These are phyloP conservation scores for Chaetomium olivaceum DNA, from an alignment of 2,329 filamentous ascomycete species.

Conservation along the genomic window DNA sequence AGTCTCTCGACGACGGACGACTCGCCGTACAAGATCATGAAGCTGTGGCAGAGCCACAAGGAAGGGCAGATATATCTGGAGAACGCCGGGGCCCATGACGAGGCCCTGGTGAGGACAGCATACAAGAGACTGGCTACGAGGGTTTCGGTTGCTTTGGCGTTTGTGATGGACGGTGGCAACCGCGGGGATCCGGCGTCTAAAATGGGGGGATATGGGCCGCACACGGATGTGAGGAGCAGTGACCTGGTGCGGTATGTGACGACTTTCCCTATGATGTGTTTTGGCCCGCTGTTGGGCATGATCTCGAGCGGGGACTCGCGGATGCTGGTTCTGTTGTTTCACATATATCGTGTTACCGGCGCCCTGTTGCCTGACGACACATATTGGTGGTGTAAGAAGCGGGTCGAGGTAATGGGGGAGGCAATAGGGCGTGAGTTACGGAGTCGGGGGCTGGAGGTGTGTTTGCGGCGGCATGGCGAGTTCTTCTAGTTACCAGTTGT, in stretches of 20 bases:
- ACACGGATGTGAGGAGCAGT: background rate
- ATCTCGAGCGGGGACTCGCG: constrained; percentile 33
- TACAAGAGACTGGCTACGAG: constrained; percentile 29
- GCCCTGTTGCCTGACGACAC: constrained; percentile 25
- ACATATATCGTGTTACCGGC: constrained; percentile 34
- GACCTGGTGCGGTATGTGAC: constrained; percentile 36
- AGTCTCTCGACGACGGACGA: background rate
- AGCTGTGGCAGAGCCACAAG: constrained; percentile 26
- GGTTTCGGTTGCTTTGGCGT: constrained; percentile 26
- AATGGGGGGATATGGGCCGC: background rate
- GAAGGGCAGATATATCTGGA: constrained; percentile 24
- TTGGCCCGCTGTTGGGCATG: constrained; percentile 32
- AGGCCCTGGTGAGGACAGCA: constrained; percentile 21
- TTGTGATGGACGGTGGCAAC: background rate
- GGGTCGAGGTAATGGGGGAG: constrained; percentile 31
- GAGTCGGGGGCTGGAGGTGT: constrained; percentile 29
- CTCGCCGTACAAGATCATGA: constrained; percentile 21
- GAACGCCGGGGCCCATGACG: constrained; percentile 12
- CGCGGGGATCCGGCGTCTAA: constrained; percentile 24
- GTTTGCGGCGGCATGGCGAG: constrained; percentile 24
- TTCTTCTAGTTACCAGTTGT: constrained; percentile 10
- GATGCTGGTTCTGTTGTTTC: constrained; percentile 35
- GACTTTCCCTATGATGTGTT: constrained; percentile 36
- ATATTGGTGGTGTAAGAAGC: constrained; percentile 35
- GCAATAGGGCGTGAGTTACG: constrained; percentile 27